Evolutionary conservation across 2,329 filamentous ascomycete species (phyloP).

Genomic region (Phialocephala subalpina): DNA sequence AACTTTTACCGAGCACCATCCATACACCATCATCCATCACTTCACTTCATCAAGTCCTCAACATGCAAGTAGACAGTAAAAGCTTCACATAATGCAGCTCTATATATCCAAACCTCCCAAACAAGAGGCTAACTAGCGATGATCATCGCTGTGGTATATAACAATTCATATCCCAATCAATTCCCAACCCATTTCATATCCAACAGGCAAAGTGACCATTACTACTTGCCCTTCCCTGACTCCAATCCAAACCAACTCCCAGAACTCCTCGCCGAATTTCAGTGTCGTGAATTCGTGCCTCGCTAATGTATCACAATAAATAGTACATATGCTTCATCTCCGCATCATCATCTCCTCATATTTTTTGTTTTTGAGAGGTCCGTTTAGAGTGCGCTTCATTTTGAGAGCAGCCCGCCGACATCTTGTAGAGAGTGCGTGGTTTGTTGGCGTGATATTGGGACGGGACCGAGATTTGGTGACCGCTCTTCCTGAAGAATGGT

Average conservation of each 20-base stretch:
- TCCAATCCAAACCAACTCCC: constrained; percentile 7
- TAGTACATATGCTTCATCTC: constrained; percentile 17
- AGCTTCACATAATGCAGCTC: neutral
- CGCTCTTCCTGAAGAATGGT: constrained; percentile 39
- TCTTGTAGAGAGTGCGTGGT: constrained; percentile 49
- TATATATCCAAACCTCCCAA: neutral
- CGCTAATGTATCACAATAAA: constrained; percentile 17
- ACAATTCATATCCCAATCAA: neutral
- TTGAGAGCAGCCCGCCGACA: constrained; percentile 50
- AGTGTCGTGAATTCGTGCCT: constrained; percentile 9
- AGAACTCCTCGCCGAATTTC: constrained; percentile 17
- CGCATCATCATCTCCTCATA: neutral
- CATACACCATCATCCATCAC: neutral
- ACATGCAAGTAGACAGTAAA: neutral
- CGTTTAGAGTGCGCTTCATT: neutral
- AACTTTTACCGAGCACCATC: neutral
- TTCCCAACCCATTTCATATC: neutral
- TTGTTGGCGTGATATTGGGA: constrained; percentile 36
- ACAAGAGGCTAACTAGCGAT: neutral
- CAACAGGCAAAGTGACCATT: neutral
- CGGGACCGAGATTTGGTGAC: constrained; percentile 21
- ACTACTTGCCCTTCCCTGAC: neutral
- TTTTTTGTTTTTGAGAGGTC: neutral
- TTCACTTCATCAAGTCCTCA: neutral
- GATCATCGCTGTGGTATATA: constrained; percentile 20